Base-by-base conservation (phyloP, 495 filamentous ascomycete species). In the Penicillium macrosclerotiorum region DNA sequence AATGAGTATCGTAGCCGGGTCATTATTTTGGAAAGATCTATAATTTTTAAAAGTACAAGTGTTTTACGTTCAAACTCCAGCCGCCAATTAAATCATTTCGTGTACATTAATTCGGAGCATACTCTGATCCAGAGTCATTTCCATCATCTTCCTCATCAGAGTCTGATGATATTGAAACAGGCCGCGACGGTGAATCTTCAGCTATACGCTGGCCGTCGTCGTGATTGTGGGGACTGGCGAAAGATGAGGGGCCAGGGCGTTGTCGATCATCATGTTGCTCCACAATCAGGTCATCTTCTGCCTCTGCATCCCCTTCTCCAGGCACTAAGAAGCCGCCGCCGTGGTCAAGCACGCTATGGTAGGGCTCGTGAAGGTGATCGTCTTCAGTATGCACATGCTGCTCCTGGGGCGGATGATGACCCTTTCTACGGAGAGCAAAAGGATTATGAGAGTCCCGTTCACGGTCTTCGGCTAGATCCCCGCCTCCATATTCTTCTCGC, bases 401-500 rank as follows among this genome's bases (percentile, higher is more conserved):
- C 11, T 47, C 45, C 14, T 31, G 37, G n/a, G n/a, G n/a, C 1
- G 38, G 27, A n/a, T 29, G 27, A 4, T 41, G 45, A 14, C 42
- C 32, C 22, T 37, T 52, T 29, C 55, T 51, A 23, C 51, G 41
- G 7, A 44, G 37, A 5, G 62, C 54, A 48, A 75, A 75, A 2
- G 72, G 69, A 51, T 75, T 75, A 30, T 63, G 49, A 3, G 49
- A 35, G 25, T 73, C 69, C 13, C 54, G 49, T 43, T 69, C 59
- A 5, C 45, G 32, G 33, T 64, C 65, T 22, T 49, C 56, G 27
- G 39, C 68, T 22, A 67, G 62, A 49, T 70, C 68, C 17, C 62
- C 68, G 17, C 80, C 85, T 3, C 85, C 87, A 71, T 95, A 94
- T 37, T 95, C 89, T 41, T 84, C 78, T 29, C 76, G 72, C 23